Evolutionary conservation across 305 asterid genomes (phyloP), one percentile per base, ranked within the genome.

Genomic region (Fraxinus sp.): DNA sequence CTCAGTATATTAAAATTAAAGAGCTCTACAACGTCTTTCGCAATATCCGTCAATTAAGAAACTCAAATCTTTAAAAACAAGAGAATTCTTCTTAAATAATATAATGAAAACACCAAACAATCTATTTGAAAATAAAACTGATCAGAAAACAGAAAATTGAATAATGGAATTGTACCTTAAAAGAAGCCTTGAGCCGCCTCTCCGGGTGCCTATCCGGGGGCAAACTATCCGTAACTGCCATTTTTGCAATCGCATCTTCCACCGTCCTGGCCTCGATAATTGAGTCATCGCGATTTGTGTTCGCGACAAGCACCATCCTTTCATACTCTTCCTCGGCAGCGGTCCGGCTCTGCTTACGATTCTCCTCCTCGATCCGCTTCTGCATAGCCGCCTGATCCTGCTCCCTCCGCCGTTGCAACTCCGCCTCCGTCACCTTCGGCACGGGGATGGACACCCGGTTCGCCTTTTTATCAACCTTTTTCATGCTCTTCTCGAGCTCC

Each of bases 371-470:
- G 22, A 88, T 87, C 66, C 86, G 91, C 86, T 87, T 92, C 86
- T 52, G 87, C 84, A 93, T 6, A 71, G 89, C 90, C 46, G 87
- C 92, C 89, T 89, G 89, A 86, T 96, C 98, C 87, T 90, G 94
- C 92, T 96, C 98, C 89, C 84, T 92, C 77, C 92, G 85, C n/a
- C 89, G 85, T 71, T 82, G 80, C 77, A 96, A 86, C 83, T 96
- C 98, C 71, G 83, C 97, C 93, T 94, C 97, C 35, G 98, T 94
- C 78, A 94, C 97, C 91, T 94, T 95, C 1, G 99, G 95, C 49
- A 91, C 85, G 16, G 97, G 99, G 62, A 84, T 88, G 0, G 97
- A 79, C 10, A 95, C 98, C 75, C 97, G 86, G 36, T 77, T 90
- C 2, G 93, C 97, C 89, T 96, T 94, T 89, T 96, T 96, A 84